Evolutionary conservation across 2,329 filamentous ascomycete genomes (phyloP).

Genomic region (Arthrinium phaeospermum): DNA sequence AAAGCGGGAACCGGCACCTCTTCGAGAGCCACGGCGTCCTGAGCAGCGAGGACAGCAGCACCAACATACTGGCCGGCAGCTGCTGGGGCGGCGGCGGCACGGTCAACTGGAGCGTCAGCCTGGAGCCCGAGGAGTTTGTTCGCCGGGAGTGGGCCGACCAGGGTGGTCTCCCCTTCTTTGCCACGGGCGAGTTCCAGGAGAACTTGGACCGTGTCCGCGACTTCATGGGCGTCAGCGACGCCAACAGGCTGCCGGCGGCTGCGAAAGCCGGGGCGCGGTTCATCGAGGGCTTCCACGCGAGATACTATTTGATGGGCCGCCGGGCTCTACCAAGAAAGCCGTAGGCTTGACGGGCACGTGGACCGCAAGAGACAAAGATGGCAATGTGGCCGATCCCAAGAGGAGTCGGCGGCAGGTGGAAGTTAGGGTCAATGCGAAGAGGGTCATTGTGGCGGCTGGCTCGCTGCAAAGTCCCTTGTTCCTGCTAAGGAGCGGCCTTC

Average conservation of each 20-base stretch:
- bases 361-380: slow-evolving; percentile 71
- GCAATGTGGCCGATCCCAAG: slow-evolving; percentile 57
- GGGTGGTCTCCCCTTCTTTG: slow-evolving; percentile 76
- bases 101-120: slow-evolving; percentile 78
- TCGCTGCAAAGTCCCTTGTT: slow-evolving; percentile 79
- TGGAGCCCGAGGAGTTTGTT: slow-evolving; percentile 75
- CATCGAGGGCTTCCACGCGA: slow-evolving; percentile 81
- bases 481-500: slow-evolving; percentile 77
- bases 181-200: slow-evolving; percentile 74
- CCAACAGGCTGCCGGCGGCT: slow-evolving; percentile 76
- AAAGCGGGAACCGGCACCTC: slow-evolving; percentile 64
- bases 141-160: slow-evolving; percentile 78
- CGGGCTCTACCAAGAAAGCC: slow-evolving; percentile 56
- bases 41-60: slow-evolving; percentile 60
- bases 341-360: slow-evolving; percentile 76
- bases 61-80: slow-evolving; percentile 70
- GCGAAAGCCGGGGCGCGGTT: slow-evolving; percentile 78
- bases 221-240: slow-evolving; percentile 75
- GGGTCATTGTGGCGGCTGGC: slow-evolving; percentile 79
- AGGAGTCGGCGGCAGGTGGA: slow-evolving; percentile 59
- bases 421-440: slow-evolving; percentile 77
- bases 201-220: slow-evolving; percentile 79
- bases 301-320: slow-evolving; percentile 68
- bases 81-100: slow-evolving; percentile 88
- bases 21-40: slow-evolving; percentile 71